Evolutionary conservation across 179 eudicot genomes (phyloP).

Genomic region (Corrigiola litoralis): DNA sequence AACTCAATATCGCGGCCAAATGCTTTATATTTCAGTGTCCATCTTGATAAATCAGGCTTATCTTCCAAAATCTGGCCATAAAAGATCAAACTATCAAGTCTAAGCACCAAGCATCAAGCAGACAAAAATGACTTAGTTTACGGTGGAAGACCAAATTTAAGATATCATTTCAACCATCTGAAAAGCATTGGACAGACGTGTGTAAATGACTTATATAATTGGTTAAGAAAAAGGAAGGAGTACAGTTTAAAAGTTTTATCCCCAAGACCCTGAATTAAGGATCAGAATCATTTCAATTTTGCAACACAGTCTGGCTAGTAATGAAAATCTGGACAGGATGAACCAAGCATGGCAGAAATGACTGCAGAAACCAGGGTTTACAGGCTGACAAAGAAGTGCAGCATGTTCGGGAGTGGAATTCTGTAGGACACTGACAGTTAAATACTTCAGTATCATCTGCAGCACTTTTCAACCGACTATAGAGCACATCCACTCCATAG

Average conservation of each 20-base stretch:
- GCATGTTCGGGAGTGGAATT: not conserved
- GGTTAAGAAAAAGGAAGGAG: too few species aligned
- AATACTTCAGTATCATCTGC: too few species aligned
- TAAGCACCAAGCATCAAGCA: not conserved
- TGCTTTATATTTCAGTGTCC: constrained; percentile 84
- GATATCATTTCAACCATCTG: not conserved
- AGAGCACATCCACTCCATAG: too few species aligned
- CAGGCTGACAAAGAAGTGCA: not conserved
- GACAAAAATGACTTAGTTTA: not conserved
- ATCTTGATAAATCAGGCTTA: constrained; percentile 75
- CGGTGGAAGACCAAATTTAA: not conserved
- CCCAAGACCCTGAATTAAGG: not conserved
- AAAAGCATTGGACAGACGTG: too few species aligned
- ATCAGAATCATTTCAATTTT: not conserved
- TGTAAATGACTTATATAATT: too few species aligned
- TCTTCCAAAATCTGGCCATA: constrained; percentile 62
- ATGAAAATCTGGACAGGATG: not conserved
- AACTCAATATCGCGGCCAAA: constrained; percentile 85
- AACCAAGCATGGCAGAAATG: too few species aligned
- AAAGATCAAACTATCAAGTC: not conserved
- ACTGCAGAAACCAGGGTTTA: too few species aligned
- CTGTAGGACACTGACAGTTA: not conserved
- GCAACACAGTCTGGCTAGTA: not conserved
- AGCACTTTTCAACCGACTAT: too few species aligned
- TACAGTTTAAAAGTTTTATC: not conserved